phyloP scores from a whole-genome alignment of 345 rosid species.

The Arabis hirsuta region DNA sequence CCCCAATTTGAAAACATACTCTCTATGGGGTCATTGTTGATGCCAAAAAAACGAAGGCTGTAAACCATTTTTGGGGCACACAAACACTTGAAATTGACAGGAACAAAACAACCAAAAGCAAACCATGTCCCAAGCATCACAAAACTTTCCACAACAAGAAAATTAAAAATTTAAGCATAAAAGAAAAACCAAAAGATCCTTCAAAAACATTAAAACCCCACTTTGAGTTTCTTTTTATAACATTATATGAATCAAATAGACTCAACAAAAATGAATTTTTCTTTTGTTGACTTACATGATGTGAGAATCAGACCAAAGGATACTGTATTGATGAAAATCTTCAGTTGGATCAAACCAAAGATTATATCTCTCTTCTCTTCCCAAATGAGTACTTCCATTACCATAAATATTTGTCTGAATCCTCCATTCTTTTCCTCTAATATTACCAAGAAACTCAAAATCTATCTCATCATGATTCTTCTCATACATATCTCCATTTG shows the following conservation, averaged over 20 bases:
- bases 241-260: constrained; percentile 36
- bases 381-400: constrained; percentile 85
- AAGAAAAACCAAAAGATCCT: constrained; percentile 27
- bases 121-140: constrained; percentile 41
- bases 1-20: constrained; percentile 21
- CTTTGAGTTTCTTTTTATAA: constrained; percentile 27
- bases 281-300: constrained; percentile 61
- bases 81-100: constrained; percentile 29
- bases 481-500: constrained; percentile 91
- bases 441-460: constrained; percentile 97
- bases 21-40: constrained; percentile 25
- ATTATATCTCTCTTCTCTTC: constrained; percentile 94
- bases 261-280: background rate
- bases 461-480: constrained; percentile 98
- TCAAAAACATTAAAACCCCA: constrained; percentile 32
- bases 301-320: constrained; percentile 92
- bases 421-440: constrained; percentile 99
- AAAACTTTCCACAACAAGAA: constrained; percentile 41
- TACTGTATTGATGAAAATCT: constrained; percentile 86
- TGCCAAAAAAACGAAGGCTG: constrained; percentile 39
- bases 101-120: constrained; percentile 40
- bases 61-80: constrained; percentile 39
- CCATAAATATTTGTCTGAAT: constrained; percentile 96
- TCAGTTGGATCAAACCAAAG: constrained; percentile 99
- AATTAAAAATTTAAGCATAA: constrained; percentile 6